Base-by-base conservation (phyloP, 75 land plant genomes). In the Larix kaempferi region DNA sequence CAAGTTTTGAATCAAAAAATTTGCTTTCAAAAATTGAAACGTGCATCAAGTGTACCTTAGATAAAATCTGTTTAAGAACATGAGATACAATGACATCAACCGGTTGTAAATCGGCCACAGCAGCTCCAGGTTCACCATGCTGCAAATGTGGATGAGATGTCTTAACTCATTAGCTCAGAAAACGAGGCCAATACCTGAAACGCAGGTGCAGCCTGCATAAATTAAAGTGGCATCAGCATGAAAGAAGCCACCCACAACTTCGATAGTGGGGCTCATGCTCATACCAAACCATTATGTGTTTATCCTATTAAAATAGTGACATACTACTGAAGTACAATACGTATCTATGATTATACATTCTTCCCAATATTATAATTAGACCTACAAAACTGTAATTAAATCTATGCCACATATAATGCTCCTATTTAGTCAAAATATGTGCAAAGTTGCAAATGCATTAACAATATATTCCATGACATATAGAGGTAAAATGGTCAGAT, bases 41-140 rank as follows among this genome's bases (percentile, higher is more conserved):
- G 10, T 21, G 21, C 6, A 19, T 39, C 19, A 17, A 10, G n/a
- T 80, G 62, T 80, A 97, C 99, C 90, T 73, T 69, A 54, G 94
- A 88, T 14, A 97, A 76, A 61, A 97, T 97, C 62, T 94, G 95
- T 82, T 93, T 84, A 11, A 97, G 94, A 61, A 97, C 91, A 86
- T 92, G 98, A 71, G 92, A 83, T 11, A 97, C 95, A 23, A 97
- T 84, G 59, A 83, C 80, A 82, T 97, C 95, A 57, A 95, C 98
- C 62, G 90, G 90, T 55, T 92, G 93, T 25, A 95, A 57, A 52
- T 93, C 98, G 65, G 86, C 88, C 59, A 97, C 89, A 79, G 89
- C 92, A 76, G 95, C 95, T 76, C 99, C 99, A 80, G 98, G 98
- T 80, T 97, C 99, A 41, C 99, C 99, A 89, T 97, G 99, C 99